Evolutionary conservation across 805 yeast species (phyloP).

Genomic region (Kazachstania psychrophila): DNA sequence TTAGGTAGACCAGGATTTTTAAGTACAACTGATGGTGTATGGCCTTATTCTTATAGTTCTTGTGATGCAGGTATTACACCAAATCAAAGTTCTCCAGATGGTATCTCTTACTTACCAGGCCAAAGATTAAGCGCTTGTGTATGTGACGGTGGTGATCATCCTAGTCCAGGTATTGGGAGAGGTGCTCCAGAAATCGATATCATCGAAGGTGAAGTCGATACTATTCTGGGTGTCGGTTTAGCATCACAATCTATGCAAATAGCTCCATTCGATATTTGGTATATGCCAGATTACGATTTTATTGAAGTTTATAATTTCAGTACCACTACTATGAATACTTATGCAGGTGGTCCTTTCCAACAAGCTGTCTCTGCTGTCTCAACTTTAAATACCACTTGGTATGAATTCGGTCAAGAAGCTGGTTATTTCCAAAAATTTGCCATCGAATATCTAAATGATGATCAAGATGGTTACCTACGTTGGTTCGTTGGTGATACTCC

Average conservation of each 20-base stretch:
- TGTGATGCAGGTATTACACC: conserved; percentile 95
- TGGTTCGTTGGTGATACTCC: conserved; percentile 84
- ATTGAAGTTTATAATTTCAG: conserved; percentile 61
- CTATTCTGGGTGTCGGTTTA: conserved; percentile 47
- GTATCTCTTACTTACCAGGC: conserved; percentile 78
- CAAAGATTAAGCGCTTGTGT: conserved; percentile 70
- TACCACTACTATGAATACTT: conserved; percentile 73
- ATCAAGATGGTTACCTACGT: conserved; percentile 60
- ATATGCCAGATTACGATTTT: conserved; percentile 76
- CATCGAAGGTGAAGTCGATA: conserved; percentile 71
- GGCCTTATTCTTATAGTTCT: conserved; percentile 84
- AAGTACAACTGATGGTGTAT: conserved; percentile 82
- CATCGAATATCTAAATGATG: conserved; percentile 67
- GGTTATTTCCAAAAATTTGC: conserved; percentile 63
- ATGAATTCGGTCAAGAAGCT: conserved; percentile 48
- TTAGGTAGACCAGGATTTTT: conserved; percentile 83
- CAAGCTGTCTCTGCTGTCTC: conserved; percentile 84
- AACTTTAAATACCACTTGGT: conserved; percentile 75
- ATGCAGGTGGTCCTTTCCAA: conserved; percentile 88
- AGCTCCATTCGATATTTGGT: conserved; percentile 97
- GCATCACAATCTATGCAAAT: conserved; percentile 89
- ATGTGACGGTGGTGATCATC: conserved; percentile 77
- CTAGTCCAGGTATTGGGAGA: conserved; percentile 77
- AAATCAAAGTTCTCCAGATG: conserved; percentile 84
- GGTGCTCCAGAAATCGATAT: conserved; percentile 96